Evolutionary conservation across 108 stramenopile genomes (phyloP), one percentile per base, ranked within the genome.

Genomic region (Skeletonema tropicum): DNA sequence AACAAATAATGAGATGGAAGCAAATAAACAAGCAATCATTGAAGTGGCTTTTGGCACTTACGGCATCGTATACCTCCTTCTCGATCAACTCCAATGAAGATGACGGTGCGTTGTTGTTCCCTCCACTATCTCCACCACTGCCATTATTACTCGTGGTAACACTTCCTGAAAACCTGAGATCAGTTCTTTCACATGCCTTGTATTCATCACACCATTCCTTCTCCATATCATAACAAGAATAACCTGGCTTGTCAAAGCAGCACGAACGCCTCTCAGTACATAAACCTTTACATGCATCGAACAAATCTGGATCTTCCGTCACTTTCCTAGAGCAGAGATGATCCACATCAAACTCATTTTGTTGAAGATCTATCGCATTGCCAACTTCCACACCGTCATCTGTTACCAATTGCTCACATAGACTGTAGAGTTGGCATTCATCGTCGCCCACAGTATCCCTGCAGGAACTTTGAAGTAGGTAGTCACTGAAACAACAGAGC

Each of bases 141-240:
- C 9, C 23, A 25, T 55, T 55, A 25, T 55, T 55, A 55, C 21
- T 55, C 0, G 10, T 55, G 21, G 9, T 23, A 11, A 4, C 23
- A 55, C 38, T 11, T 39, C 10, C 38, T 55, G 6, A n/a, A 23
- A 55, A 55, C 21, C 25, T 21, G 5, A 55, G 25, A 39, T 57
- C 23, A 13, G 45, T 35, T 11, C 14, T 42, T 29, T 60, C 58
- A 39, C 70, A 71, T 14, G 60, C 25, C 60, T 71, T 71, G 38
- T 42, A 71, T 58, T 71, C 70, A 36, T 71, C 70, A 5, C 70
- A 71, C 70, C 70, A 71, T 5, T 60, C 70, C 29, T 60, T 41
- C 59, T 71, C 70, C 70, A 61, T 45, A 13, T 35, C 25, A 41
- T 71, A 71, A 35, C 70, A 71, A 12, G 70, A 71, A 60, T 60